Percentiles rank a stretch among this genome's conserved stretches.
Evolutionary conservation across 352 stramenopile genomes (phyloP).

Genomic region (Phytophthora macrochlamydospora): DNA sequence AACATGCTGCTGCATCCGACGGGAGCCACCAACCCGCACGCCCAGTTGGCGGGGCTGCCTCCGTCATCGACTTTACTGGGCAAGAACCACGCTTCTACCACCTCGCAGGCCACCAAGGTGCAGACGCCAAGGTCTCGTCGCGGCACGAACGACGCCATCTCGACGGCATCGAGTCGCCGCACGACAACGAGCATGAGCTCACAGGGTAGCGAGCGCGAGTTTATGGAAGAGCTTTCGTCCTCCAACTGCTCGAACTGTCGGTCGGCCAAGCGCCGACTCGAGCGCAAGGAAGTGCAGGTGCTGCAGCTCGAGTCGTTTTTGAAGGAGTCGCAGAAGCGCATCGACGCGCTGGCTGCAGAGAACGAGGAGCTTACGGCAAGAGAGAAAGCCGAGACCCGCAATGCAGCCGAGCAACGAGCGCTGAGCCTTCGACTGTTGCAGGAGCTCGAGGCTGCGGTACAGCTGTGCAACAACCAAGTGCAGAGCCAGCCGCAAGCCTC

Average conservation of each 20-base stretch:
- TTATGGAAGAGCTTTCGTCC: conserved; percentile 41
- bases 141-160: conserved; percentile 21
- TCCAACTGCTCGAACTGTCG: conserved; percentile 58
- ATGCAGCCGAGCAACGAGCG: conserved; percentile 56
- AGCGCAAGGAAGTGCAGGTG: conserved; percentile 77
- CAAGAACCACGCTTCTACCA: conserved; percentile 18
- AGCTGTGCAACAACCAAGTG: conserved; percentile 67
- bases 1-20: conserved; percentile 32
- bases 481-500: conserved; percentile 33
- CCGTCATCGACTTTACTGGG: conserved; percentile 47
- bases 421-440: conserved; percentile 71
- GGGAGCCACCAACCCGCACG: conserved; percentile 7
- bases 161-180: conserved; percentile 52
- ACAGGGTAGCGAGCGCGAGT: conserved; percentile 55
- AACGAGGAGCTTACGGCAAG: conserved; percentile 70
- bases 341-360: conserved; percentile 64
- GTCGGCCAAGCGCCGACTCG: conserved; percentile 58
- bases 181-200: conserved; percentile 68
- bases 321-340: conserved; percentile 81
- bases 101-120: conserved; percentile 16
- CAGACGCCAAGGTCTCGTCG: conserved; percentile 32
- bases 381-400: conserved; percentile 69
- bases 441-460: conserved; percentile 75
- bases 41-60: conserved; percentile 33
- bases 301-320: conserved; percentile 79